phyloP scores from a whole-genome alignment of 257 asterid species.

The Avicennia marina region DNA sequence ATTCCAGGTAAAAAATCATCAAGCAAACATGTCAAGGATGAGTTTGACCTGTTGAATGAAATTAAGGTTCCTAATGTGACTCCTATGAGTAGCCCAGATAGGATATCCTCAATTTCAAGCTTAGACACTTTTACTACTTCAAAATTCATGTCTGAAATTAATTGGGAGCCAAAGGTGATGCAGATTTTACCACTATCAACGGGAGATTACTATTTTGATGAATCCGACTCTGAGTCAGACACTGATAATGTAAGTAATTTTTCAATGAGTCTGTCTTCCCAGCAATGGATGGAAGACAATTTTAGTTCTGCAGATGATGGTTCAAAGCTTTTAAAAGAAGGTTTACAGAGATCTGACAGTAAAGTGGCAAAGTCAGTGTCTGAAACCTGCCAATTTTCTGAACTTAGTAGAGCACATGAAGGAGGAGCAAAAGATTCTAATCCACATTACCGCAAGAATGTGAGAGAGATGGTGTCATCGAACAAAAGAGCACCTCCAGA shows the following conservation, averaged over 20 bases:
- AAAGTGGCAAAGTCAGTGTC: conserved; percentile 24
- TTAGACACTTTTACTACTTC: conserved; percentile 45
- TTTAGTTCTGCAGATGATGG: conserved; percentile 45
- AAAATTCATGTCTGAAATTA: conserved; percentile 36
- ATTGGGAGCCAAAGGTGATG: conserved; percentile 45
- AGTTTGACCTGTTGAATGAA: conserved; percentile 27
- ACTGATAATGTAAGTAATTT: conserved; percentile 47
- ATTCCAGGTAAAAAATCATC: conserved; percentile 25
- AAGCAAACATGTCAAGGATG: conserved; percentile 9
- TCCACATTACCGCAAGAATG: conserved; percentile 28
- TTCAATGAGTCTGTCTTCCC: conserved; percentile 49
- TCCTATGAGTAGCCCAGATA: conserved; percentile 77
- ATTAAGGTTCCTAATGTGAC: conserved; percentile 76
- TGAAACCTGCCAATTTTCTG: conserved; percentile 15
- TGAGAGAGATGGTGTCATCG: conserved; percentile 54
- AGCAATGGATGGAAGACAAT: conserved; percentile 49
- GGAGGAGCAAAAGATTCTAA: conserved; percentile 17
- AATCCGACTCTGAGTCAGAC: conserved; percentile 54
- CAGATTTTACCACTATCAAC: conserved; percentile 19
- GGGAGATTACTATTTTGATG: conserved; percentile 23
- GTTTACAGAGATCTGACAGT: conserved; percentile 24
- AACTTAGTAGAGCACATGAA: conserved; percentile 17
- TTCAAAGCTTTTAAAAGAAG: conserved; percentile 30
- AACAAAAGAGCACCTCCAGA: conserved; percentile 40
- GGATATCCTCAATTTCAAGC: conserved; percentile 55